Conservation (phyloP, 2,329 filamentous ascomycete species). For the Sarocladium strictum region DNA sequence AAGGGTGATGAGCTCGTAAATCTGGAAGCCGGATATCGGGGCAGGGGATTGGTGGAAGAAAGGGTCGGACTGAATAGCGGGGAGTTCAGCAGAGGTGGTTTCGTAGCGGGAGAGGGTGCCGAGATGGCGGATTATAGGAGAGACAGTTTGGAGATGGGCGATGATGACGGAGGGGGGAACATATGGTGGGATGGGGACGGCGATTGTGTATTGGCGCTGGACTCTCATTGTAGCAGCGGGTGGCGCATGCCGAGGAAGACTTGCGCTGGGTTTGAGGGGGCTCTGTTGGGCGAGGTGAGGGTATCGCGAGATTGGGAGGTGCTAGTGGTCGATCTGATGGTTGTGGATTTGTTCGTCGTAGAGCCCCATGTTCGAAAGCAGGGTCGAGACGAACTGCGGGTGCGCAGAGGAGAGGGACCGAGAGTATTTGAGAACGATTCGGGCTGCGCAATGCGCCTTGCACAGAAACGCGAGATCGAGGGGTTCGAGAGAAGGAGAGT, state of each 20-base stretch:
- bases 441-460: too few species aligned
- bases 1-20: constrained; percentile 26
- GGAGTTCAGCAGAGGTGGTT: constrained; percentile 25
- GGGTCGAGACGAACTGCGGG: too few species aligned
- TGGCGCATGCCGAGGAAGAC: constrained; percentile 1
- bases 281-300: neutral
- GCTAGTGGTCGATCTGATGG: neutral
- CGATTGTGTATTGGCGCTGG: constrained; percentile 27
- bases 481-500: too few species aligned
- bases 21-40: constrained; percentile 27
- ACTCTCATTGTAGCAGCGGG: constrained; percentile 22
- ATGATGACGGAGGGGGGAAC: constrained; percentile 32
- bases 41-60: constrained; percentile 36
- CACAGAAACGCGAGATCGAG: too few species aligned
- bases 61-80: constrained; percentile 30
- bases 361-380: too few species aligned
- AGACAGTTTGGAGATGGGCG: constrained; percentile 31
- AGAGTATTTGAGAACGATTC: too few species aligned
- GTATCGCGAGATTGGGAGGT: neutral
- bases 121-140: constrained; percentile 36
- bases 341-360: too few species aligned
- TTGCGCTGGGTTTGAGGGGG: constrained; percentile 6
- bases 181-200: constrained; percentile 34
- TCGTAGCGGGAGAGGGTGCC: constrained; percentile 29
- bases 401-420: too few species aligned